Evolutionary conservation across 768 basidiomycete species (phyloP).

Genomic region (Symmetrospora coprosmae): DNA sequence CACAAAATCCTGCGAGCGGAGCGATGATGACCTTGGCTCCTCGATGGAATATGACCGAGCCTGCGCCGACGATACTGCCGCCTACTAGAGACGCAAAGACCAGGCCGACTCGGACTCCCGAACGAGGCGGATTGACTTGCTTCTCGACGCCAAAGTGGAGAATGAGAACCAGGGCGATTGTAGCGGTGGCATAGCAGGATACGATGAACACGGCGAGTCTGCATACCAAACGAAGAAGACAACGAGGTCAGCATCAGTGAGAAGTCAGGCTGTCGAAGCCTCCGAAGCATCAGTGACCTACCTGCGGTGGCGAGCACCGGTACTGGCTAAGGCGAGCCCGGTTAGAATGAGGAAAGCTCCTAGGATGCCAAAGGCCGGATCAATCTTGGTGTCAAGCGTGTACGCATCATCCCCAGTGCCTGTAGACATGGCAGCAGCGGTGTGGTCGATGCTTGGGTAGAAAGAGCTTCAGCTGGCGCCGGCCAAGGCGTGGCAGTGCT

Average conservation of each 20-base stretch:
- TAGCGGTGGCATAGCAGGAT: slow-evolving; percentile 73
- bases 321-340: not conserved
- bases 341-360: slow-evolving; percentile 14
- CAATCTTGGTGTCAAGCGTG: slow-evolving; percentile 19
- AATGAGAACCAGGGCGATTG: slow-evolving; percentile 75
- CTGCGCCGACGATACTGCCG: slow-evolving; percentile 65
- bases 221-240: not conserved
- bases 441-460: too few species aligned
- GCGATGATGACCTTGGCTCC: slow-evolving; percentile 64
- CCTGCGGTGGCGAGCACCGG: slow-evolving; percentile 4
- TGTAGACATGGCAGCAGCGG: too few species aligned
- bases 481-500: too few species aligned
- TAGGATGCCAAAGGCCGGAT: slow-evolving; percentile 17
- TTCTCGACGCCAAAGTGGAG: slow-evolving; percentile 67
- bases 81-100: slow-evolving; percentile 67
- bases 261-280: not conserved
- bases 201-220: slow-evolving; percentile 63
- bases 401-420: too few species aligned
- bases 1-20: slow-evolving; percentile 63
- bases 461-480: too few species aligned
- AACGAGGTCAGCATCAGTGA: not conserved
- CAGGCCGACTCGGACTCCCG: slow-evolving; percentile 73
- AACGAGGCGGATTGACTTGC: slow-evolving; percentile 64
- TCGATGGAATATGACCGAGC: slow-evolving; percentile 87
- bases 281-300: not conserved